Base-by-base conservation (phyloP, 805 yeast genomes). In the Pichia kluyveri region DNA sequence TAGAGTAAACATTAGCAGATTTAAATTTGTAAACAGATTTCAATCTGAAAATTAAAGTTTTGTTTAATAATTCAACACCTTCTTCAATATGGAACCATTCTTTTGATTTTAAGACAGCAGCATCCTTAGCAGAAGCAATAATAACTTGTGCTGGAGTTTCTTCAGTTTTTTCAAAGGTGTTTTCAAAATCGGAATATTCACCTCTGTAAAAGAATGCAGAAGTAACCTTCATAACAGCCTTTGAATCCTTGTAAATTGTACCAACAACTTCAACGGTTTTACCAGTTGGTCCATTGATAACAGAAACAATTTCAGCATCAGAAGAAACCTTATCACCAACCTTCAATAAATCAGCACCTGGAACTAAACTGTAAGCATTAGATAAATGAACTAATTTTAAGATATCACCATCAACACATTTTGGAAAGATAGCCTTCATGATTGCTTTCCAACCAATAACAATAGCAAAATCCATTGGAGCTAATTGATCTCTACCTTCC, bases 401-500 rank as follows among this genome's bases (percentile, higher is more conserved):
- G 63, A 93, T 76, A 67, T 93, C 99, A 69, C 99, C 99, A 66
- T 95, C 98, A 60, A 93, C 95, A 54, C 83, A 80, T 65, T 80
- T 79, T 47, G 99, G 99, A 93, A 93, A 93, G 59, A 93, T 86
- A n/a, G 97, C 90, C 73, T 86, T 88, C 73, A 93, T 91, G 65
- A 93, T 91, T 44, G 97, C 95, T 72, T 84, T 85, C 99, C 99
- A 93, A 42, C 99, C 98, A 59, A 90, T 80, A 50, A 93, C 97
- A 67, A 93, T 93, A 44, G 99, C 98, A 64, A 90, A 93, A 73
- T 93, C 99, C 98, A 93, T 91, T 61, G 99, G 99, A 43, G 98
- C 99, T 58, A 81, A 74, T 51, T 87, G 82, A 54, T 77, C 78
- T 68, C 86, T 84, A 55, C 90, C 93, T 44, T 86, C 79, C 73